Base-by-base conservation (phyloP, 257 asterid genomes). In the Coffea canephora region DNA sequence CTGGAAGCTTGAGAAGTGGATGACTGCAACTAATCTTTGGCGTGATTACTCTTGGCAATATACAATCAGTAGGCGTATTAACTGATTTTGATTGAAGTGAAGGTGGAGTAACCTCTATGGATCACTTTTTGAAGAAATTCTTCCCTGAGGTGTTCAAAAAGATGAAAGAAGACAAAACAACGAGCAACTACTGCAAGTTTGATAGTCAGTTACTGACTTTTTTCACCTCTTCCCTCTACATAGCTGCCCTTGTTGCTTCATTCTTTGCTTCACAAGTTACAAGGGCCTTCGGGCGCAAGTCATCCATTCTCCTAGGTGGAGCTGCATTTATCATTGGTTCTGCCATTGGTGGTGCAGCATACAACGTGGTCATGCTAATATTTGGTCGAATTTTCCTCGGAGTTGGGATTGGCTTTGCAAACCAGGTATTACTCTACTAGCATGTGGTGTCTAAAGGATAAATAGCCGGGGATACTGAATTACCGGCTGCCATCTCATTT, bases 81-180 rank as follows among this genome's bases (percentile, higher is more conserved):
- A 61, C 19, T 41, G 31, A 12, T 57, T 64, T 64, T n/a, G 61
- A 16, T 1, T 72, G 65, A 16, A 41, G 48, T 84, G 71, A 80
- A 90, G 94, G 92, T 79, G 91, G 94, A 65, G 92, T 90, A 70
- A 84, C 86, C 0, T 88, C 91, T 6, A 90, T 88, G 91, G 92
- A 75, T 3, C 79, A 86, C 0, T 90, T 90, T 76, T 77, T 90
- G 88, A 81, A 73, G 81, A 83, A 83, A 65, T 90, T 90, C 81
- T 90, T 88, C 70, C 88, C 87, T 5, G 78, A 85, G 21, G 90
- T 88, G 52, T 88, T 73, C 54, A 49, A 16, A 6, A 83, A 77
- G 83, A 84, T 83, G 91, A 85, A 78, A 65, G 82, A 75, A 65
- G 86, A 78, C 13, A 57, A 34, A 2, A 27, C 72, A 12, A 76